Conservation (phyloP, 140 eudicot genomes). For the Stevia rebaudiana region DNA sequence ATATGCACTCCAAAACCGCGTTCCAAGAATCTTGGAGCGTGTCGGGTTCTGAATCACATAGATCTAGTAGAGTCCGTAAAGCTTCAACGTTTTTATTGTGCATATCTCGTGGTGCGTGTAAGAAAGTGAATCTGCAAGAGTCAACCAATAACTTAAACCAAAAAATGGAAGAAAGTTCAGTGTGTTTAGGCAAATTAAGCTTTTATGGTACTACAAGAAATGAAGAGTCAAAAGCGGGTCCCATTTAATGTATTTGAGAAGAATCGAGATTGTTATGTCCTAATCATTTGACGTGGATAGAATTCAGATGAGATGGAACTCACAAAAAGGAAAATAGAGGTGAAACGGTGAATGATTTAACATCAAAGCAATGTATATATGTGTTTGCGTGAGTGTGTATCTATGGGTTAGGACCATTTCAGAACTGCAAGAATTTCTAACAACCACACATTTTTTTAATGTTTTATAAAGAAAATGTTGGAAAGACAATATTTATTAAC, state of each 20-base stretch:
- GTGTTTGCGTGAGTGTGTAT: no score
- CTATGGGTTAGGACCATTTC: no score
- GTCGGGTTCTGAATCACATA: conserved; percentile 69
- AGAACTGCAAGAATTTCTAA: no score
- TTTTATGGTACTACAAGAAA: background rate
- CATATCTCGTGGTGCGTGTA: conserved; percentile 90
- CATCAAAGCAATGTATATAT: background rate
- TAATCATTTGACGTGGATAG: background rate
- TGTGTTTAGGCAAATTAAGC: background rate
- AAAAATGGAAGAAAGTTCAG: background rate
- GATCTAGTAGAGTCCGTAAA: conserved; percentile 59
- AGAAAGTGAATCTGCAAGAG: conserved; percentile 69
- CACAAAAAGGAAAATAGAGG: conserved; percentile 1
- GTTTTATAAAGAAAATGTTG: no score
- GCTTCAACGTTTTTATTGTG: conserved; percentile 85
- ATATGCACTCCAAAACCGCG: conserved; percentile 82
- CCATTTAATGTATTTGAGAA: background rate
- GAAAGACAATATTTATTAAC: no score
- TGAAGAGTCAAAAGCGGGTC: background rate
- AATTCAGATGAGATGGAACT: background rate
- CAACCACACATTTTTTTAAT: no score
- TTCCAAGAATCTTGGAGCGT: conserved; percentile 91
- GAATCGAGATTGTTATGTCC: background rate
- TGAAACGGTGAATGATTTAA: background rate
- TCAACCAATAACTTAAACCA: background rate